Base-by-base conservation (phyloP, 2,329 filamentous ascomycete species). In the Colletotrichum magnum region DNA sequence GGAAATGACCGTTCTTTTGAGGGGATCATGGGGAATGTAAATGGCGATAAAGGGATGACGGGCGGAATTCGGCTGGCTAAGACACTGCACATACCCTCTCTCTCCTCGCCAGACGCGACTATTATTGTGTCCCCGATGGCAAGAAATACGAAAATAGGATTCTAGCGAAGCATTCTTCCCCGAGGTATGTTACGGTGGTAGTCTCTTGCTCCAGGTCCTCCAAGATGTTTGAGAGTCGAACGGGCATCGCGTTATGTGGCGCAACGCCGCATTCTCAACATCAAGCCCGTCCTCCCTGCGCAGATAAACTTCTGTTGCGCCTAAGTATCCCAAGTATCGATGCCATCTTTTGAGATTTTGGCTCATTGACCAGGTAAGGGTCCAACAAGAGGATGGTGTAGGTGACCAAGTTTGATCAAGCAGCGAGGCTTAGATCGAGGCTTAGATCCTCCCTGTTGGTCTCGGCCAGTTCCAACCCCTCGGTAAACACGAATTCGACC, bases 1-100 rank as follows among this genome's bases (percentile, higher is more conserved):
- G 36, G 16, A 28, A 41, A 36, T n/a, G 18, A n/a, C 54, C 39
- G 41, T 54, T 18, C 28, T 69, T 69, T 69, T 69, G 62, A 69
- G 66, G 36, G 66, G 10, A 69, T 66, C n/a, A 5, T 5, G 32
- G 45, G 62, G 62, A 66, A 69, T 69, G 56, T 48, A 47, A 32
- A 43, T 28, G 16, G 50, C 56, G 66, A 66, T 69, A 60, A 66
- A 69, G 66, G 66, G 66, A 69, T 69, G 66, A 28, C 24, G 62
- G 13, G 26, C 28, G 66, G 66, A 69, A 66, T 66, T 50, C 56
- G 52, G 21, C 32, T 21, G 50, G 39, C 50, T 54, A 50, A 62
- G 51, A 62, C 50, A 62, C 28, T 39, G 50, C 47, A 21, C 24
- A 45, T 45, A 21, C 12, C 36, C 13, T 26, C 21, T 9, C n/a